Conservation (phyloP, 2,329 filamentous ascomycete species). For the Orbilia quercus region DNA sequence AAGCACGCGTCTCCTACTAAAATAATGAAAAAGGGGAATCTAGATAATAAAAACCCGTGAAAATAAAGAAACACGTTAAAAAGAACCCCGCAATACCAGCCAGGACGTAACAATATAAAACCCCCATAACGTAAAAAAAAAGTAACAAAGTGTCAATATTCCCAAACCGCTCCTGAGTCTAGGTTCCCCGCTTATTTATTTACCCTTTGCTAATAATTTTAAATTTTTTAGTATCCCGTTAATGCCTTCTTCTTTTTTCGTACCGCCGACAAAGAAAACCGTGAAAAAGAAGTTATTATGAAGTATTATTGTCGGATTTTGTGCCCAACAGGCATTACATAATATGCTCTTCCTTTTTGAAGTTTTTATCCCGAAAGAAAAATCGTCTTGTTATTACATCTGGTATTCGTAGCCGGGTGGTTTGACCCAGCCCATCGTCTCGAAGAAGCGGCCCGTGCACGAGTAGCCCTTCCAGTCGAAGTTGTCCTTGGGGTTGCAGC, state of each 20-base stretch:
- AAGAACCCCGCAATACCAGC: not conserved
- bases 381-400: too few relatives aligned
- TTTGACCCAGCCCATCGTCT: conserved; percentile 82
- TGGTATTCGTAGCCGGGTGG: conserved; percentile 86
- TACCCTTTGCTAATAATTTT: too few relatives aligned
- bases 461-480: conserved; percentile 94
- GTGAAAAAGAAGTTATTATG: too few relatives aligned
- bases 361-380: not conserved
- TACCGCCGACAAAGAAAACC: too few relatives aligned
- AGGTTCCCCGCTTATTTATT: too few relatives aligned
- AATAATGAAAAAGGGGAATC: conserved; percentile 10
- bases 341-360: too few relatives aligned
- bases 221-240: too few relatives aligned
- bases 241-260: too few relatives aligned
- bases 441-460: conserved; percentile 81
- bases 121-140: not conserved
- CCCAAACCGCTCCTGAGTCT: not conserved
- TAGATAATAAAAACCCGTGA: conserved; percentile 8
- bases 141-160: too few relatives aligned
- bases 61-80: not conserved
- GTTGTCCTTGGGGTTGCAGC: conserved; percentile 95
- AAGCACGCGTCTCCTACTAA: too few relatives aligned
- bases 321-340: too few relatives aligned
- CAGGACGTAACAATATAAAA: not conserved
- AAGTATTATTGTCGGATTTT: too few relatives aligned